Percentiles rank a stretch among this genome's conserved stretches.
Conservation (phyloP, 257 asterid species). For the Petrea volubilis region DNA sequence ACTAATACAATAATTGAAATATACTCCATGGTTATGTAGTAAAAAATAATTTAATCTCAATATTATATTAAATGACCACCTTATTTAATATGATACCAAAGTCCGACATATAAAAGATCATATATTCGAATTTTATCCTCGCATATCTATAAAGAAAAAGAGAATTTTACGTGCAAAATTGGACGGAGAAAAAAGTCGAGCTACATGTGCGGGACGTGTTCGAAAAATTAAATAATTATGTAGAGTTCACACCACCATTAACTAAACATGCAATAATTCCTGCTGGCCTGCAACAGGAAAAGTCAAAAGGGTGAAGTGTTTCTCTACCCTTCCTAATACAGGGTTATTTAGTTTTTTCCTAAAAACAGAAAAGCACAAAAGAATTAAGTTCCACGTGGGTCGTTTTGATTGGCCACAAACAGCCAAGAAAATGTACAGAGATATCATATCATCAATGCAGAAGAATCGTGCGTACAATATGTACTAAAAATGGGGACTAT, state of each 20-base stretch:
- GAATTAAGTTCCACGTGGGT: slow-evolving; percentile 27
- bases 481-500: slow-evolving; percentile 28
- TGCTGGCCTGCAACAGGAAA: neutral
- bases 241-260: neutral
- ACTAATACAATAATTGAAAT: too few species aligned
- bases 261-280: neutral
- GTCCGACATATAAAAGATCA: too few species aligned
- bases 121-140: too few species aligned
- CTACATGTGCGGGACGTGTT: too few species aligned
- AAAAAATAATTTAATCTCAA: too few species aligned
- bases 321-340: neutral
- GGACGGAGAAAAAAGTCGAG: too few species aligned
- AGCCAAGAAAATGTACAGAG: slow-evolving; percentile 29
- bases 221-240: too few species aligned
- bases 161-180: too few species aligned
- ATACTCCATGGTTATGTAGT: too few species aligned
- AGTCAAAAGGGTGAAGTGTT: neutral
- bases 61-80: too few species aligned
- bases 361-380: neutral
- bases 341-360: neutral
- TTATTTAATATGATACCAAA: too few species aligned
- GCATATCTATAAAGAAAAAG: too few species aligned
- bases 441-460: slow-evolving; percentile 9
- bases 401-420: slow-evolving; percentile 4
- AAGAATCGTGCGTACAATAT: slow-evolving; percentile 16